Conservation (phyloP, 2,329 filamentous ascomycete genomes). For the Venturia effusa region DNA sequence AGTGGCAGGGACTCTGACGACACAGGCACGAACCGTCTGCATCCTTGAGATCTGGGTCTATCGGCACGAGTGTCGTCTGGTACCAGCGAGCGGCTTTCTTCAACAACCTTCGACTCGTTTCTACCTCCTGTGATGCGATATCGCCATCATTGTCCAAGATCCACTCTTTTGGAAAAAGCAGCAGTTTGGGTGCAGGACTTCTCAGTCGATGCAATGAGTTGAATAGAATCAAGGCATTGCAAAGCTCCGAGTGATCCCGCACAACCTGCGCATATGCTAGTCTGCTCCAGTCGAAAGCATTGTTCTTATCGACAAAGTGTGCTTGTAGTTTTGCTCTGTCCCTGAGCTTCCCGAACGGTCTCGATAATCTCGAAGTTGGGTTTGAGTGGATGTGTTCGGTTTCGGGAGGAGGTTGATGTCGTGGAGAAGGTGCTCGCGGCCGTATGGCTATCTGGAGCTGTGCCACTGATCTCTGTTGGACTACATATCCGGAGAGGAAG, state of each 20-base stretch:
- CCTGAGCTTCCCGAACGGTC: conserved; percentile 7
- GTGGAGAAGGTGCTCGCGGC: conserved; percentile 7
- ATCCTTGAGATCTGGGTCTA: conserved; percentile 28
- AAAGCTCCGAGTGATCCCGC: conserved; percentile 34
- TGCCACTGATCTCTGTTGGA: conserved; percentile 77
- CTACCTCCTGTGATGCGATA: conserved; percentile 30
- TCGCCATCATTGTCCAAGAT: conserved; percentile 24
- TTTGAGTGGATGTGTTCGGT: background rate
- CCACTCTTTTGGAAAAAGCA: conserved; percentile 34
- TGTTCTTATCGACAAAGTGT: background rate
- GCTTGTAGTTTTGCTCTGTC: conserved; percentile 8
- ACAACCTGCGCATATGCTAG: conserved; percentile 39
- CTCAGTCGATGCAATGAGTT: conserved; percentile 34
- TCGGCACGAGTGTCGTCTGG: conserved; percentile 32
- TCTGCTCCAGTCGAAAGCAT: conserved; percentile 32
- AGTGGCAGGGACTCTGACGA: background rate
- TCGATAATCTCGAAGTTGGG: conserved; percentile 1
- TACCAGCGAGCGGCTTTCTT: conserved; percentile 35
- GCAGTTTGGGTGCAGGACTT: conserved; percentile 33
- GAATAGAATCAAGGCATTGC: conserved; percentile 39
- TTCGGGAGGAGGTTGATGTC: conserved; percentile 4
- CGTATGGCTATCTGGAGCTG: conserved; percentile 53
- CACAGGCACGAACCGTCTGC: conserved; percentile 19
- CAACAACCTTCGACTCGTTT: conserved; percentile 33
- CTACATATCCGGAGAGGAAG: conserved; percentile 76